phyloP scores from a whole-genome alignment of 2,329 filamentous ascomycete genomes.

The Pseudogymnoascus sp. region DNA sequence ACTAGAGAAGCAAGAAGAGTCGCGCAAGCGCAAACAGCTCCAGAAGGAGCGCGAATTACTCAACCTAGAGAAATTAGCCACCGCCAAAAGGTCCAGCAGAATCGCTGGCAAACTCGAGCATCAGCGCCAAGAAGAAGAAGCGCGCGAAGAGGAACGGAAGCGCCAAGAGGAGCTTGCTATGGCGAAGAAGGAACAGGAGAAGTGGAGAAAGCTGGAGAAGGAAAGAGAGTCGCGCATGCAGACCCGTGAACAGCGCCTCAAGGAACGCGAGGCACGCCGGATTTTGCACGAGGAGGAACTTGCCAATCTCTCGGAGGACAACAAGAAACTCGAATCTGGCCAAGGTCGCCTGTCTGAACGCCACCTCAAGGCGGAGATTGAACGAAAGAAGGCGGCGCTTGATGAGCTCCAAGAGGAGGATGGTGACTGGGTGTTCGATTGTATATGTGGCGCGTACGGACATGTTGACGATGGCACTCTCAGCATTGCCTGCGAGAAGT shows the following conservation, averaged over 20 bases:
- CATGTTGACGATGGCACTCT: constrained; percentile 92
- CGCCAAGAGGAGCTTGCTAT: constrained; percentile 55
- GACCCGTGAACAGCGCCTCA: constrained; percentile 77
- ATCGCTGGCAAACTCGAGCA: constrained; percentile 75
- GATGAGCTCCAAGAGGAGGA: constrained; percentile 61
- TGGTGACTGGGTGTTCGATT: constrained; percentile 91
- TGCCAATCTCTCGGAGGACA: constrained; percentile 68
- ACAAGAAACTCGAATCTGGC: constrained; percentile 48
- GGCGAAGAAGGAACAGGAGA: constrained; percentile 59
- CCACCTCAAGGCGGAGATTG: constrained; percentile 73
- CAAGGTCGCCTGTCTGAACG: constrained; percentile 65
- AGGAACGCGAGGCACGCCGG: constrained; percentile 77
- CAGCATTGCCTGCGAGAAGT: constrained; percentile 87
- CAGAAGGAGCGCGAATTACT: constrained; percentile 71
- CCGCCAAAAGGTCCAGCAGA: constrained; percentile 86
- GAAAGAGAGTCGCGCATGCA: constrained; percentile 73
- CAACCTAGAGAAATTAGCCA: constrained; percentile 79
- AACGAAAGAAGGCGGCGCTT: constrained; percentile 68
- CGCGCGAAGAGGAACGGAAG: constrained; percentile 61
- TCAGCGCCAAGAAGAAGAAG: constrained; percentile 64
- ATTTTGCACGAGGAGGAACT: constrained; percentile 79
- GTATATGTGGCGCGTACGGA: constrained; percentile 81
- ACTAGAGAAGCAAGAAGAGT: constrained; percentile 69
- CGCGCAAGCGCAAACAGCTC: constrained; percentile 60
- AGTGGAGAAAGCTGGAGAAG: constrained; percentile 50